phyloP scores from a whole-genome alignment of 2,329 filamentous ascomycete species.

The Aspergillus hiratsukae region DNA sequence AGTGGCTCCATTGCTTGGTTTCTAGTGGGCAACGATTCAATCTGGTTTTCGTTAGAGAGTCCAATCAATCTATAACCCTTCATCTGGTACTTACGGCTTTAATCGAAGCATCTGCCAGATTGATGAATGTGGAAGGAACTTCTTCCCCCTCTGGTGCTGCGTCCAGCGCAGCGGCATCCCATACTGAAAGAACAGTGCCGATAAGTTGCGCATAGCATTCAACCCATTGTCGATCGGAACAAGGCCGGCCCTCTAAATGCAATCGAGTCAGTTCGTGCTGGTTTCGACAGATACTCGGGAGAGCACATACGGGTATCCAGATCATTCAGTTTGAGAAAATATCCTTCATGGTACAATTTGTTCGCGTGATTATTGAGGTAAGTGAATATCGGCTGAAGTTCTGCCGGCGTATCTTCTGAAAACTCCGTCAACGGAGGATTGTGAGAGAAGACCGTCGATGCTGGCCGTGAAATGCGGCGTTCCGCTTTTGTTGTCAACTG shows the following conservation, averaged over 20 bases:
- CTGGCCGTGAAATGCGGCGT: slow-evolving; percentile 60
- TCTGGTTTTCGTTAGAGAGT: slow-evolving; percentile 49
- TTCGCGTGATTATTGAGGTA: slow-evolving; percentile 93
- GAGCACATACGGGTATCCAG: slow-evolving; percentile 74
- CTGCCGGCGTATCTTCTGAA: slow-evolving; percentile 78
- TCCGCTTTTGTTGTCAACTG: slow-evolving; percentile 43
- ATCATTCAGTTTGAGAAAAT: slow-evolving; percentile 94
- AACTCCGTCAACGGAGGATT: slow-evolving; percentile 83
- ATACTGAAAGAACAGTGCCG: slow-evolving; percentile 88
- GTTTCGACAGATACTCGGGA: neutral
- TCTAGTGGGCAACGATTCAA: slow-evolving; percentile 82
- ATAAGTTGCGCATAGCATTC: slow-evolving; percentile 97
- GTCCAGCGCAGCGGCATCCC: slow-evolving; percentile 92
- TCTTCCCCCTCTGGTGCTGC: slow-evolving; percentile 78
- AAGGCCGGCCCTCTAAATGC: slow-evolving; percentile 72
- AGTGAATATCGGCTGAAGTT: slow-evolving; percentile 89
- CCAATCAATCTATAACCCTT: slow-evolving; percentile 1
- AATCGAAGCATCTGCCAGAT: slow-evolving; percentile 93
- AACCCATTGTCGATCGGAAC: slow-evolving; percentile 81
- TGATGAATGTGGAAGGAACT: slow-evolving; percentile 88
- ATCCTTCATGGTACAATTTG: slow-evolving; percentile 96
- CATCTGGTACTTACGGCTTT: slow-evolving; percentile 69
- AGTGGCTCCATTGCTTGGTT: slow-evolving; percentile 72
- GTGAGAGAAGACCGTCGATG: slow-evolving; percentile 82
- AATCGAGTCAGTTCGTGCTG: slow-evolving; percentile 25